Evolutionary conservation across 139 green algal genomes (phyloP).

Genomic region (Chlorella sp.): DNA sequence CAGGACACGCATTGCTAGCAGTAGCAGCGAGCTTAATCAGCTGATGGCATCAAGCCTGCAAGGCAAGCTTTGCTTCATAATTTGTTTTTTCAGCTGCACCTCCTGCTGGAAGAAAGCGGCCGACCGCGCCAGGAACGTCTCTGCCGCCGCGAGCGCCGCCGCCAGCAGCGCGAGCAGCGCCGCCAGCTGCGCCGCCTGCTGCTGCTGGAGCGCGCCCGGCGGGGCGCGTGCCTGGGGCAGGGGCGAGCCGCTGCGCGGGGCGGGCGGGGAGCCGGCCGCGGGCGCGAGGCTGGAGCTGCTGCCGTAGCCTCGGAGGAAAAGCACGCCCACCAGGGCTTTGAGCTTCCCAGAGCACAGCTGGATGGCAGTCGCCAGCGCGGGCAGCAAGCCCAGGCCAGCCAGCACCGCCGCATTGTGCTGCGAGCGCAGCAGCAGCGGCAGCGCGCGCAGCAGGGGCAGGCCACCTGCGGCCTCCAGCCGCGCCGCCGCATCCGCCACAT

Average conservation of each 20-base stretch:
- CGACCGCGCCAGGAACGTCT: no score
- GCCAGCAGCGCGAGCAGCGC: no score
- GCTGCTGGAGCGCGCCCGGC: constrained; percentile 1
- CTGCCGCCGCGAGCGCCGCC: no score
- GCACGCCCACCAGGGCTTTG: constrained; percentile 10
- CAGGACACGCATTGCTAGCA: no score
- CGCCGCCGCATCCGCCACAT: neutral
- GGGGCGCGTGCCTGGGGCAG: neutral
- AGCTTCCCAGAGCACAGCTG: constrained; percentile 21
- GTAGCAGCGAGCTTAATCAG: no score
- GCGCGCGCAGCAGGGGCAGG: constrained; percentile 30
- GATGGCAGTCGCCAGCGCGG: constrained; percentile 19
- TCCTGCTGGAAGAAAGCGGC: no score
- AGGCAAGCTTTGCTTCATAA: no score
- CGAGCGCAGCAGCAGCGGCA: constrained; percentile 29
- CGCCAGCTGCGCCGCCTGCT: neutral
- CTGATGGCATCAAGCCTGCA: no score
- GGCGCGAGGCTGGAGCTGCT: neutral
- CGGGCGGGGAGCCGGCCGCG: neutral
- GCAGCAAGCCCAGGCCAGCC: constrained; percentile 23
- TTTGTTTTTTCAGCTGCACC: no score
- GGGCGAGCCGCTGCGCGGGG: neutral
- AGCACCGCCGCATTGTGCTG: constrained; percentile 38
- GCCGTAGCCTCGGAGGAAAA: neutral
- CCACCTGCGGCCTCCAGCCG: constrained; percentile 10